phyloP scores from a whole-genome alignment of 2,329 filamentous ascomycete genomes.

The Pseudonectria foliicola region DNA sequence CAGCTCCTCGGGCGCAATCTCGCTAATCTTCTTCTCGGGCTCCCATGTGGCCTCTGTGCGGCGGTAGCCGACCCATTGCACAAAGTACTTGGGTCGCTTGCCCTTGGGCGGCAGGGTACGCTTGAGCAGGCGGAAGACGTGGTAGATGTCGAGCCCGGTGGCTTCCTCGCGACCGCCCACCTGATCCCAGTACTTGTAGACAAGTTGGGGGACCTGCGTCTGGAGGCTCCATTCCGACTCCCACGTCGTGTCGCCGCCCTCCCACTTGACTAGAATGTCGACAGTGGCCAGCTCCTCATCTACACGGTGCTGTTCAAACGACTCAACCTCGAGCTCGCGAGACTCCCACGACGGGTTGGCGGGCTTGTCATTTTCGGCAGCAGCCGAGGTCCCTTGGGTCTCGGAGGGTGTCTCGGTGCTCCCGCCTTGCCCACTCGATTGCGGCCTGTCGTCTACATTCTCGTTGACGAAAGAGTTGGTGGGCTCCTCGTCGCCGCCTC shows the following conservation, averaged over 20 bases:
- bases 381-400: too few relatives aligned
- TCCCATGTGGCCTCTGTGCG: conserved; percentile 17
- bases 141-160: conserved; percentile 17
- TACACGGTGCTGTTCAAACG: conserved; percentile 14
- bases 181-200: conserved; percentile 22
- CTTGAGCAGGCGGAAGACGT: conserved; percentile 21
- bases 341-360: not conserved
- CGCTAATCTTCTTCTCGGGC: conserved; percentile 14
- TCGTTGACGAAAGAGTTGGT: not conserved
- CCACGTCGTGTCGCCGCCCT: conserved; percentile 17
- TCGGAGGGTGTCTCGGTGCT: too few relatives aligned
- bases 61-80: conserved; percentile 22
- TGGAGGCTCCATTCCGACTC: conserved; percentile 21
- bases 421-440: too few relatives aligned
- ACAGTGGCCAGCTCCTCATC: conserved; percentile 17
- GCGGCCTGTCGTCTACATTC: not conserved
- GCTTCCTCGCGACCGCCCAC: conserved; percentile 16
- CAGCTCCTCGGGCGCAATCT: conserved; percentile 18
- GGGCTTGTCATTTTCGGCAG: too few relatives aligned
- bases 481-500: not conserved
- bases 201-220: conserved; percentile 17
- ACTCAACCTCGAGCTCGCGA: conserved; percentile 17
- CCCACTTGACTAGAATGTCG: conserved; percentile 19
- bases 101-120: conserved; percentile 9
- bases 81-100: conserved; percentile 13